Conservation (phyloP, 352 stramenopile genomes). For the Phytopythium kandeliae region DNA sequence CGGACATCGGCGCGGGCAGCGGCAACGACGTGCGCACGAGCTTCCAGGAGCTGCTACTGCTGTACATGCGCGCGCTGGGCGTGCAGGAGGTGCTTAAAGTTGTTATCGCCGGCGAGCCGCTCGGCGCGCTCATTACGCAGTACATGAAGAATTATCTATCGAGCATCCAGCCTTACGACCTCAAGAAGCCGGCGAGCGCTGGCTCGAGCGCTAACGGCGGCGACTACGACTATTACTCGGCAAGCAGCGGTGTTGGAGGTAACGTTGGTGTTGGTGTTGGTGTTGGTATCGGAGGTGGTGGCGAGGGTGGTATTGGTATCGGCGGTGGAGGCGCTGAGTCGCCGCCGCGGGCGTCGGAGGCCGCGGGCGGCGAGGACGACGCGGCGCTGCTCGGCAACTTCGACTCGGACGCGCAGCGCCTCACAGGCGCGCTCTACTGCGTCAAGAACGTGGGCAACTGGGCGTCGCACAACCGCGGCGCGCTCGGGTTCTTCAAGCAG, state of each 20-base stretch:
- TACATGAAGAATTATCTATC: constrained; percentile 13
- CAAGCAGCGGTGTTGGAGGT: no score
- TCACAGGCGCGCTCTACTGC: constrained; percentile 7
- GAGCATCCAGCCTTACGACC: constrained; percentile 8
- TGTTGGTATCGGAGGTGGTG: no score
- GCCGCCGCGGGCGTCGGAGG: no score
- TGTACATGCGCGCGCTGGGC: constrained; percentile 7
- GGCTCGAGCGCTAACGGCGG: not conserved
- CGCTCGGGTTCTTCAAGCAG: constrained; percentile 9
- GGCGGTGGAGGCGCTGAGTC: no score
- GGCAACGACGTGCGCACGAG: constrained; percentile 10
- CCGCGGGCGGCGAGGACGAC: not conserved
- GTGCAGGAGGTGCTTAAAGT: constrained; percentile 7
- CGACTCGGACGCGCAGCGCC: constrained; percentile 8
- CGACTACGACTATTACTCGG: constrained; percentile 1
- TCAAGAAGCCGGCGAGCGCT: constrained; percentile 1
- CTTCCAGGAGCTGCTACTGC: constrained; percentile 5
- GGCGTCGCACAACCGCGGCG: constrained; percentile 8
- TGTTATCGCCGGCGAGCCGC: constrained; percentile 6
- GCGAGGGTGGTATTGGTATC: no score
- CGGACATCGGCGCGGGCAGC: constrained; percentile 5
- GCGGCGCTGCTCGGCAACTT: constrained; percentile 1
- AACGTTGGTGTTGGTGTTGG: no score
- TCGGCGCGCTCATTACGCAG: constrained; percentile 8
- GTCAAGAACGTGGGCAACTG: constrained; percentile 11